phyloP scores from a whole-genome alignment of 2,329 filamentous ascomycete species.

The Microdochium bolleyi region DNA sequence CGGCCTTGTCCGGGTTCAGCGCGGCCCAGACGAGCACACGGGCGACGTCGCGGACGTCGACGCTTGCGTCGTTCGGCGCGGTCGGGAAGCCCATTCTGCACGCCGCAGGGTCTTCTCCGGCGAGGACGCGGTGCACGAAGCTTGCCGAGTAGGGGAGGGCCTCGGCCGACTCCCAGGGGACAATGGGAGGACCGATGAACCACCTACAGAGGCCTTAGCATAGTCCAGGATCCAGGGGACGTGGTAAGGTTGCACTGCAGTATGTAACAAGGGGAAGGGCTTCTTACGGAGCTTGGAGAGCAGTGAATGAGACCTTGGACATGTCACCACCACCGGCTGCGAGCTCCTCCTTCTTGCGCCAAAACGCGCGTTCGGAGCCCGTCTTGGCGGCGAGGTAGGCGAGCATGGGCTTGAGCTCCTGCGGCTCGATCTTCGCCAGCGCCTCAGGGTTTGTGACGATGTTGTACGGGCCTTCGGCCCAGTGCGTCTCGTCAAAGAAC shows the following conservation, averaged over 20 bases:
- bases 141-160: constrained; percentile 12
- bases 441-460: not conserved
- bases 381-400: constrained; percentile 17
- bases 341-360: constrained; percentile 13
- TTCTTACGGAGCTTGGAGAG: constrained; percentile 15
- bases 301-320: not conserved
- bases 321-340: not conserved
- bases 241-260: too few relatives aligned
- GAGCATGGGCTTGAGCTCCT: constrained; percentile 8
- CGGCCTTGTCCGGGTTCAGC: constrained; percentile 9
- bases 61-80: constrained; percentile 11
- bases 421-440: constrained; percentile 9
- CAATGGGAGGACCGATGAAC: constrained; percentile 15
- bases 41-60: constrained; percentile 18
- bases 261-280: not conserved
- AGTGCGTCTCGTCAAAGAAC: constrained; percentile 14
- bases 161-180: constrained; percentile 13
- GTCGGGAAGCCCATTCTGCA: constrained; percentile 8
- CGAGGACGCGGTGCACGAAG: constrained; percentile 11
- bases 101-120: constrained; percentile 6
- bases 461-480: constrained; percentile 9
- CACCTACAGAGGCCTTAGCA: constrained; percentile 8
- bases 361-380: constrained; percentile 15
- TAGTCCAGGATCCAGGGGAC: constrained; percentile 1
- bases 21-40: constrained; percentile 17